These are phyloP conservation scores for Pinus taeda DNA, from an alignment of 75 land plant species.

Conservation along the genomic window DNA sequence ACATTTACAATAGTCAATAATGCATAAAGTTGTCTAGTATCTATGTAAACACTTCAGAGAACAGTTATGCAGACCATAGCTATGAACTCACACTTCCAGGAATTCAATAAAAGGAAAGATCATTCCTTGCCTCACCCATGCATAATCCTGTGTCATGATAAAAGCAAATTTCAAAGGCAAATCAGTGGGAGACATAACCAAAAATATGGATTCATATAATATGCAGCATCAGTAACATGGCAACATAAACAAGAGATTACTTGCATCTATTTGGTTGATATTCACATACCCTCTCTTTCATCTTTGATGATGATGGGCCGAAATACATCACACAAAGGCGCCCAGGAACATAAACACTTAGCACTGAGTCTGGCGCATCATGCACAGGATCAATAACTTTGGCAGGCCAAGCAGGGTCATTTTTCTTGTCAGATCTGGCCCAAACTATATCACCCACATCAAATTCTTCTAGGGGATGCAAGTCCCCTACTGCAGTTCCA, in stretches of 20 bases:
- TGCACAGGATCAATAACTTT: constrained; percentile 78
- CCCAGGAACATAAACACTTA: constrained; percentile 59
- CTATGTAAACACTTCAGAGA: background rate
- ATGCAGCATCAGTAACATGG: background rate
- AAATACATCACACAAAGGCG: constrained; percentile 90
- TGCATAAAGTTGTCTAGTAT: background rate
- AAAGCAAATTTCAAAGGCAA: background rate
- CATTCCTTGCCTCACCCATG: constrained; percentile 86
- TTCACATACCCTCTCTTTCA: constrained; percentile 53
- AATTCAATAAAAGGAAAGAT: constrained; percentile 81
- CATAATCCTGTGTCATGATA: constrained; percentile 69
- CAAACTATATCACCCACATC: constrained; percentile 84
- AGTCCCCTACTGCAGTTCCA: background rate
- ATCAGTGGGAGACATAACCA: background rate
- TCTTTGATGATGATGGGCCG: constrained; percentile 48
- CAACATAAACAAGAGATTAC: background rate
- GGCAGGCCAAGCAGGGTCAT: constrained; percentile 86
- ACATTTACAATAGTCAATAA: background rate
- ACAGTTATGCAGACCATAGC: background rate
- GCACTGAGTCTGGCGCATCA: constrained; percentile 75
- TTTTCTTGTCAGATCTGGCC: constrained; percentile 80
- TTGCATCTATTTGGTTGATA: background rate
- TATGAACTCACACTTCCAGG: constrained; percentile 58
- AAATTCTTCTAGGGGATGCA: constrained; percentile 54
- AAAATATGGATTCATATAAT: background rate